Evolutionary conservation across 768 basidiomycete genomes (phyloP), one percentile per base, ranked within the genome.

Genomic region (Crassisporium funariophilum): DNA sequence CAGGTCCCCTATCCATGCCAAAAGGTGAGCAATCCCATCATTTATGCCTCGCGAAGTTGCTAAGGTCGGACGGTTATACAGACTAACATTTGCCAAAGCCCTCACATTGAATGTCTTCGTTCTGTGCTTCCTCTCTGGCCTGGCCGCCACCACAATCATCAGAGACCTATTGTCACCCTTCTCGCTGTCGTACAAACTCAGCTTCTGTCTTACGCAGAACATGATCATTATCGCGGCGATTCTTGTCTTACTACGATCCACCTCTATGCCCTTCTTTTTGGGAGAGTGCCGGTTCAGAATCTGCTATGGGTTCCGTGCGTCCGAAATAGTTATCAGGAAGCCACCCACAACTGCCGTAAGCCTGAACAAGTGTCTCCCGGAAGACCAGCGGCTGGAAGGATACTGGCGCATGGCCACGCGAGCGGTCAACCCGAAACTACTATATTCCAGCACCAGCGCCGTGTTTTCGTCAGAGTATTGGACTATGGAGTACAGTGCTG

Each of bases 241-340:
- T 35, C 5, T 53, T 21, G 50, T 64, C 27, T 52, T 69, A 16
- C 23, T 64, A 9, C 52, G 59, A 10, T 64, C 64, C 1, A 69
- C 67, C 3, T 49, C 56, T 2, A 27, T 65, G 21, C 69, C 66
- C 1, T 68, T 68, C 56, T 62, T 69, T 46, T 52, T 63, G 39
- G 62, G 65, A 1, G 68, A 70, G 60, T 68, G 68, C 41, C 63
- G 58, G 10, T 47, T 69, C 4, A 63, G 68, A 5, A 17, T 61
- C 13, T 41, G 47, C 13, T 59, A 67, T 48, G 65, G 65, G 13
- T 67, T 68, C 47, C 61, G 59, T 5, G 49, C 58, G 8, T 52
- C 63, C 1, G 68, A 70, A 46, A 50, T 68, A 15, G 46, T 67
- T 17, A 64, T 69, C 40, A 58, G 64, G 24, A 57, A 53, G 15